These are phyloP conservation scores for Hypoxylon sp. DNA, from an alignment of 2,329 filamentous ascomycete genomes.

Conservation along the genomic window DNA sequence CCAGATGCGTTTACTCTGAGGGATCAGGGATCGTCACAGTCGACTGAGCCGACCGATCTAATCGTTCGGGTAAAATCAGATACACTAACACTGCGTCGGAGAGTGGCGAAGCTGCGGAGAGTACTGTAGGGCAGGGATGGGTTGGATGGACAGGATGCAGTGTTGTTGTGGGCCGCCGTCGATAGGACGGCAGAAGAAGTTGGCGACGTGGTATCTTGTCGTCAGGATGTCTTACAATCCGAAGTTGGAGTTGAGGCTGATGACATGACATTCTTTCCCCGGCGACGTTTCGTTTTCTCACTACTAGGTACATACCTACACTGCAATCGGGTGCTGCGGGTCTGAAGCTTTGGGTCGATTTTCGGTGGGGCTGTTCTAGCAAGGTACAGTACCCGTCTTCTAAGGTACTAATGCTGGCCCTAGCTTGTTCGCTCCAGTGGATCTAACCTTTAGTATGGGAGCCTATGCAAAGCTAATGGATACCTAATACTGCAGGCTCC, in stretches of 20 bases:
- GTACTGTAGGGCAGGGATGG: constrained; percentile 3
- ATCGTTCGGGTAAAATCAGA: constrained; percentile 18
- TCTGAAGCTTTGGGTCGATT: constrained; percentile 24
- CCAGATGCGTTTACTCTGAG: constrained; percentile 6
- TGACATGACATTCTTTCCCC: constrained; percentile 35
- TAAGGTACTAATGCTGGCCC: too few relatives aligned
- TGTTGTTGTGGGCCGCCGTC: constrained; percentile 9
- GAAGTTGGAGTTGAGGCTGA: constrained; percentile 46
- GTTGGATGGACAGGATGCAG: constrained; percentile 1
- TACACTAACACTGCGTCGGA: neutral
- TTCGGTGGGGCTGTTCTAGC: constrained; percentile 13
- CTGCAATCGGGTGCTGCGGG: constrained; percentile 28
- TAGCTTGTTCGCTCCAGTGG: constrained; percentile 34
- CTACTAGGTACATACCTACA: too few relatives aligned
- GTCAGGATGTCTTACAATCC: constrained; percentile 42
- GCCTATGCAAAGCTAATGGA: too few relatives aligned
- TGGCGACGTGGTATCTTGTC: constrained; percentile 22
- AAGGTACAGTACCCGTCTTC: neutral
- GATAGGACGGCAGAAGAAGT: constrained; percentile 42
- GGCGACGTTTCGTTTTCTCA: constrained; percentile 6
- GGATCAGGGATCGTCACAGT: constrained; percentile 24
- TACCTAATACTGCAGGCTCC: neutral
- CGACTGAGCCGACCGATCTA: constrained; percentile 7
- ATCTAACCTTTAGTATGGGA: constrained; percentile 2
- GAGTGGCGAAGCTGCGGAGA: constrained; percentile 21